A percentile compares a stretch with the other conserved stretches of the same genome.
These are phyloP conservation scores for Acanthamoeba royreba DNA, from an alignment of 208 protist species.

Conservation along the genomic window DNA sequence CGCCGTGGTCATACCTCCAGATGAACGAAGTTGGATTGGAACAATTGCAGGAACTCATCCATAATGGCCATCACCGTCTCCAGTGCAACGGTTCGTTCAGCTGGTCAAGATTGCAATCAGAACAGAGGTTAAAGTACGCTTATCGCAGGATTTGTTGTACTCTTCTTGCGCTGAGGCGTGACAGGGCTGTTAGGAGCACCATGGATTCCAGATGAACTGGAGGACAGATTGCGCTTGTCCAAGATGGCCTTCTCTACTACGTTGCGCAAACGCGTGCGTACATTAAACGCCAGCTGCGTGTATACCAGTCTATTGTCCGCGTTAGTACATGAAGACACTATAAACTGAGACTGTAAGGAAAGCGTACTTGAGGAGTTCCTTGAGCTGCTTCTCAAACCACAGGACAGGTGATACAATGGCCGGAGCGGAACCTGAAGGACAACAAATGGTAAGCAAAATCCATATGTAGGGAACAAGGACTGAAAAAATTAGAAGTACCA, in stretches of 20 bases:
- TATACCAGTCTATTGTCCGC: neutral
- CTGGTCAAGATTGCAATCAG: neutral
- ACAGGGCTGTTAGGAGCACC: too few relatives aligned
- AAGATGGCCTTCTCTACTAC: neutral
- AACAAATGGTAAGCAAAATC: neutral
- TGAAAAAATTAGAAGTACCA: neutral
- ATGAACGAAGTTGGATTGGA: conserved; percentile 13
- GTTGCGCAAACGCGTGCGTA: neutral
- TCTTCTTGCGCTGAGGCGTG: too few relatives aligned
- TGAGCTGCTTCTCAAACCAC: conserved; percentile 1
- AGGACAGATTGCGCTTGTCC: too few relatives aligned
- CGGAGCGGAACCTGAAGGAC: neutral
- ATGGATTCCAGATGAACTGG: too few relatives aligned
- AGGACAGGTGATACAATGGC: neutral
- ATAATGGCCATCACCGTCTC: neutral
- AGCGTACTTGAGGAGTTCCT: neutral
- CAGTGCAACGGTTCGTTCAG: neutral
- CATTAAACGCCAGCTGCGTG: neutral
- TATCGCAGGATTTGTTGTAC: too few relatives aligned
- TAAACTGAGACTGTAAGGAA: neutral
- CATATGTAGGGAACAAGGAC: neutral
- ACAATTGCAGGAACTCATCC: neutral
- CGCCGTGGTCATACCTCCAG: neutral
- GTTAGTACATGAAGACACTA: too few relatives aligned
- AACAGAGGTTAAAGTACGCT: neutral